phyloP scores from a whole-genome alignment of 192 early-diverging fungal genomes.

The Coemansia sp. region DNA sequence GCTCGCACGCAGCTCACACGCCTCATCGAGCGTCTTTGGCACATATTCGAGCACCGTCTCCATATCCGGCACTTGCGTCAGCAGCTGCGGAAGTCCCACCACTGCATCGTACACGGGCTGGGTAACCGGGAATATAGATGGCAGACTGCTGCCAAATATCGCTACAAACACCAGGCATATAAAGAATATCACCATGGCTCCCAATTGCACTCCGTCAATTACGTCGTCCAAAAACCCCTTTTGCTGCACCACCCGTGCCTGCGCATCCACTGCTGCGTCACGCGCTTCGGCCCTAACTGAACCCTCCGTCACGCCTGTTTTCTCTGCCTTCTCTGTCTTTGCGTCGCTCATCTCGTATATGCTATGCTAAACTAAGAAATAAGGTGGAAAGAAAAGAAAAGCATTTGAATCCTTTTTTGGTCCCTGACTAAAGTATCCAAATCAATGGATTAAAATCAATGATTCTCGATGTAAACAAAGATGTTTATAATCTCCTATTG shows the following conservation, averaged over 20 bases:
- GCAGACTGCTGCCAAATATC: conserved; percentile 38
- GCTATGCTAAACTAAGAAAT: neutral
- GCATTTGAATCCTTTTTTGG: too few species aligned
- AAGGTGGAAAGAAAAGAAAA: neutral
- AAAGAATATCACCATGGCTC: conserved; percentile 29
- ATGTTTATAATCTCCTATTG: too few species aligned
- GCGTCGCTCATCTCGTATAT: neutral
- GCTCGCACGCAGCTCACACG: neutral
- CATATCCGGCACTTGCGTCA: neutral
- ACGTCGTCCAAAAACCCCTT: conserved; percentile 56
- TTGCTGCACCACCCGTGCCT: conserved; percentile 46
- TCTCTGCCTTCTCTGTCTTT: conserved; percentile 2
- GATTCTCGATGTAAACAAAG: too few species aligned
- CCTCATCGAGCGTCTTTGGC: conserved; percentile 31
- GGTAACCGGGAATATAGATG: conserved; percentile 40
- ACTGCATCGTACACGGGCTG: conserved; percentile 40
- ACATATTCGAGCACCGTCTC: neutral
- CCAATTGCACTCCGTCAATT: conserved; percentile 51
- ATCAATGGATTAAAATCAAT: too few species aligned
- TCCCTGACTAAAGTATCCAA: too few species aligned
- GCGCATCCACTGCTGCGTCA: conserved; percentile 27
- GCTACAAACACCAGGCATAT: conserved; percentile 35
- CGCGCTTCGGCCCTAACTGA: too few species aligned
- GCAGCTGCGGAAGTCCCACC: conserved; percentile 24
- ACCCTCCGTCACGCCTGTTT: conserved; percentile 23